Conservation (phyloP, 768 basidiomycete species). For the Lentinula aciculospora region DNA sequence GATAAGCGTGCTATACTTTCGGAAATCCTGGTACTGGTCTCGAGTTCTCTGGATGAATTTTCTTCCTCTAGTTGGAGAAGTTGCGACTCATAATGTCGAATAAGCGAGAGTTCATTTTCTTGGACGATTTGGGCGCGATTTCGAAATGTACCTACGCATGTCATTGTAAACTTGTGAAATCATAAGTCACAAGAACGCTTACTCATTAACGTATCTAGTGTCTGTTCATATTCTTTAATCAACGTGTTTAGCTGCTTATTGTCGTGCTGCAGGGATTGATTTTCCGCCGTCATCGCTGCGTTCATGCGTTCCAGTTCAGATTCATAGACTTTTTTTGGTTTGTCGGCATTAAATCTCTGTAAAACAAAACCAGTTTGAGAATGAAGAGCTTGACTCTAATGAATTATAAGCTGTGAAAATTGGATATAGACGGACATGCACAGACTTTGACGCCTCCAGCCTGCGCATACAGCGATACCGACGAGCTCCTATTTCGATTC, state of each 20-base stretch:
- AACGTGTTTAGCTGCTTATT: slow-evolving; percentile 91
- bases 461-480: slow-evolving; percentile 66
- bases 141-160: slow-evolving; percentile 57
- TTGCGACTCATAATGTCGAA: slow-evolving; percentile 86
- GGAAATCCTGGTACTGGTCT: slow-evolving; percentile 59
- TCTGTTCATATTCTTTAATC: slow-evolving; percentile 96
- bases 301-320: slow-evolving; percentile 90
- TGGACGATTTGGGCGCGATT: slow-evolving; percentile 90
- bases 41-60: slow-evolving; percentile 51
- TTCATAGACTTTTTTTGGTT: slow-evolving; percentile 74
- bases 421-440: slow-evolving; percentile 50
- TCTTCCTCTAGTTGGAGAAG: slow-evolving; percentile 74
- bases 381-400: slow-evolving; percentile 31
- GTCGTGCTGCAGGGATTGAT: slow-evolving; percentile 81
- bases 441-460: slow-evolving; percentile 75
- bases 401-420: slow-evolving; percentile 89
- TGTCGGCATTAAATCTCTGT: slow-evolving; percentile 7
- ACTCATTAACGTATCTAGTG: slow-evolving; percentile 92
- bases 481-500: slow-evolving; percentile 67
- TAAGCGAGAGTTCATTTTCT: slow-evolving; percentile 83
- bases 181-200: slow-evolving; percentile 6
- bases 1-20: slow-evolving; percentile 68
- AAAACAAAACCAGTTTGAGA: slow-evolving; percentile 9
- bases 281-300: slow-evolving; percentile 69
- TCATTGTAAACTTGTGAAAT: not conserved